These are phyloP conservation scores for Periconia macrospinosa DNA, from an alignment of 2,329 filamentous ascomycete species.

Conservation along the genomic window DNA sequence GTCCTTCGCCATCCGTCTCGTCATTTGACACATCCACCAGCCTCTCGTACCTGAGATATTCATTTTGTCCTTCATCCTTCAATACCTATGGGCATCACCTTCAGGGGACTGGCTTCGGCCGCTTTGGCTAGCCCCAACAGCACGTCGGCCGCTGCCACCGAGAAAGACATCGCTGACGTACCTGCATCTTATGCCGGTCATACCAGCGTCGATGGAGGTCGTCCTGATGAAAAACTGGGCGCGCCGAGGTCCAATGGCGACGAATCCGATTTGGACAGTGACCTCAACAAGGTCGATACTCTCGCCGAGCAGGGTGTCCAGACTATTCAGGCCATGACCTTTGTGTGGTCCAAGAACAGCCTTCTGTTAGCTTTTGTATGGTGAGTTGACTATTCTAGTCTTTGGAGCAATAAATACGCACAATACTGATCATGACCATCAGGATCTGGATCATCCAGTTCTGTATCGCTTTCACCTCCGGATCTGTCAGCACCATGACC, in stretches of 20 bases:
- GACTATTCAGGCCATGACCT: constrained; percentile 29
- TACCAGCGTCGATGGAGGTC: constrained; percentile 25
- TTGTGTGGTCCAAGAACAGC: constrained; percentile 31
- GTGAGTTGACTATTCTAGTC: constrained; percentile 14
- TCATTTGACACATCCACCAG: no score
- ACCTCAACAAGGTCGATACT: constrained; percentile 35
- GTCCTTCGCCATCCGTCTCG: no score
- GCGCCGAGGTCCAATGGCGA: constrained; percentile 18
- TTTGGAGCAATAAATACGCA: background rate
- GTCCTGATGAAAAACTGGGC: constrained; percentile 31
- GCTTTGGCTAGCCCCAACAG: constrained; percentile 25
- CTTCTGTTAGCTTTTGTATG: constrained; percentile 31
- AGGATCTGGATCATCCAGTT: constrained; percentile 48
- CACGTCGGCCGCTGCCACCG: constrained; percentile 12
- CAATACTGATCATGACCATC: background rate
- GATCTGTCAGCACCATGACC: constrained; percentile 43
- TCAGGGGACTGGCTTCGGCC: constrained; percentile 32
- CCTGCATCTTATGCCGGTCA: constrained; percentile 30
- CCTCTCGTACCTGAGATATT: no score
- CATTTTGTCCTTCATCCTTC: no score
- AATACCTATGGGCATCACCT: constrained; percentile 39
- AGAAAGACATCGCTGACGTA: constrained; percentile 31
- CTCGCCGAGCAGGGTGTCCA: constrained; percentile 33
- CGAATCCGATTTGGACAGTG: constrained; percentile 26
- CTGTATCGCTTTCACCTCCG: constrained; percentile 51